Conservation (phyloP, 768 basidiomycete genomes). For the Podaxis mareebaensis region DNA sequence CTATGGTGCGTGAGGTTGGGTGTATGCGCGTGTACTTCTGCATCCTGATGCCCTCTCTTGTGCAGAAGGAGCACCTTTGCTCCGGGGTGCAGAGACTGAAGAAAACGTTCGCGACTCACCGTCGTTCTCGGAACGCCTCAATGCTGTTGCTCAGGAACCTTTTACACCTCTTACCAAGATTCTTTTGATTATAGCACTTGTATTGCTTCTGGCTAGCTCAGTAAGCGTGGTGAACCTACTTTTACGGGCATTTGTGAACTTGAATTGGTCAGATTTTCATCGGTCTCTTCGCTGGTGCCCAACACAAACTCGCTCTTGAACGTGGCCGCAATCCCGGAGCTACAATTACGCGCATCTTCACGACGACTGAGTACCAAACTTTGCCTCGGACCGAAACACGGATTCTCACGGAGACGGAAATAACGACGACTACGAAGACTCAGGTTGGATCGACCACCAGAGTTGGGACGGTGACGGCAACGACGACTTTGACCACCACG, state of each 20-base stretch:
- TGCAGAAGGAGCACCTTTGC: constrained; percentile 65
- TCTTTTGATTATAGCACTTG: constrained; percentile 71
- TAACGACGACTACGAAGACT: constrained; percentile 38
- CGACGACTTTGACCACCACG: constrained; percentile 27
- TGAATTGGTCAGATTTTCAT: constrained; percentile 63
- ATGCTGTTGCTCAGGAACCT: constrained; percentile 67
- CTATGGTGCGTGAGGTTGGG: constrained; percentile 41
- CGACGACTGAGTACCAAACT: constrained; percentile 20
- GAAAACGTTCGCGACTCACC: constrained; percentile 22
- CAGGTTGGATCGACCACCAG: constrained; percentile 20
- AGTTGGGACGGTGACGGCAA: constrained; percentile 25
- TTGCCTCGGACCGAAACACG: constrained; percentile 36
- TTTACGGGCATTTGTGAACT: background rate
- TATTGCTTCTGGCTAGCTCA: constrained; percentile 79
- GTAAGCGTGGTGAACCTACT: constrained; percentile 28
- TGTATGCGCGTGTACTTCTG: constrained; percentile 11
- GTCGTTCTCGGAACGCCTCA: constrained; percentile 48
- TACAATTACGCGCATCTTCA: constrained; percentile 3
- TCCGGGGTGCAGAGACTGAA: constrained; percentile 50
- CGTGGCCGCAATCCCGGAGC: constrained; percentile 34
- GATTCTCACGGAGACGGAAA: constrained; percentile 42
- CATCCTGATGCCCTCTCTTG: background rate
- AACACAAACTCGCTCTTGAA: constrained; percentile 68
- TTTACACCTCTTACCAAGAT: constrained; percentile 84
- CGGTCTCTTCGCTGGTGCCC: constrained; percentile 89